Conservation (phyloP, 805 yeast species). For the Priceomyces haplophilus region DNA sequence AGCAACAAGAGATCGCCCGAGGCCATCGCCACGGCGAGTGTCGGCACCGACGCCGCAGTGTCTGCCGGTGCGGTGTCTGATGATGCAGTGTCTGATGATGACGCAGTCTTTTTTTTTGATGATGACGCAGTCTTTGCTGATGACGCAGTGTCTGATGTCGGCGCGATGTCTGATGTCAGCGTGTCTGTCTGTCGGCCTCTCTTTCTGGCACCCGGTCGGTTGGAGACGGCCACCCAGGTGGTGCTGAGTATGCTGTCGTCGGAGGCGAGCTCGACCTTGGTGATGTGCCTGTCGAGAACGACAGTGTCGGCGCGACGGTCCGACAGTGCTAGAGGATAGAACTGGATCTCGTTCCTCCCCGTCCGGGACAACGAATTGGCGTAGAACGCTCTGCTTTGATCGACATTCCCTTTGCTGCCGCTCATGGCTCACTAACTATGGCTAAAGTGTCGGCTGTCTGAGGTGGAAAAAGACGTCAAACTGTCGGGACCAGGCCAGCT, state of each 20-base stretch:
- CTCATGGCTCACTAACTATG: constrained; percentile 4
- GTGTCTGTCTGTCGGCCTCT: constrained; percentile 4
- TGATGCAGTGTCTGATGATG: not conserved
- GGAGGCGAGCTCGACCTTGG: constrained; percentile 39
- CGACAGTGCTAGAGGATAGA: constrained; percentile 27
- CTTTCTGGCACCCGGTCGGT: not conserved
- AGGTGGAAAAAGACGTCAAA: no score
- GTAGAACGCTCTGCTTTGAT: constrained; percentile 26
- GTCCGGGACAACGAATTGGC: constrained; percentile 42
- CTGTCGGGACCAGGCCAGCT: no score
- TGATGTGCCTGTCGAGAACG: constrained; percentile 17
- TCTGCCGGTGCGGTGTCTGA: not conserved
- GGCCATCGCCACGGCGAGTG: constrained; percentile 30
- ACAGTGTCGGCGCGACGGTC: constrained; percentile 9
- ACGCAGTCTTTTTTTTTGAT: not conserved
- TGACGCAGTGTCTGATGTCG: no score
- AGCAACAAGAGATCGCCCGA: constrained; percentile 41
- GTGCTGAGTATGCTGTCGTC: constrained; percentile 35
- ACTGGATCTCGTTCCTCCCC: constrained; percentile 46
- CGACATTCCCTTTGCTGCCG: constrained; percentile 16
- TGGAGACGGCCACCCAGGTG: constrained; percentile 30
- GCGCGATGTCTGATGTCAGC: no score
- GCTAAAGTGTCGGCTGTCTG: not conserved
- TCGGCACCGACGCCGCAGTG: constrained; percentile 4
- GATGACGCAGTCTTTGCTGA: no score